Evolutionary conservation across 768 basidiomycete species (phyloP).

Genomic region (Fistulinella prunicolor): DNA sequence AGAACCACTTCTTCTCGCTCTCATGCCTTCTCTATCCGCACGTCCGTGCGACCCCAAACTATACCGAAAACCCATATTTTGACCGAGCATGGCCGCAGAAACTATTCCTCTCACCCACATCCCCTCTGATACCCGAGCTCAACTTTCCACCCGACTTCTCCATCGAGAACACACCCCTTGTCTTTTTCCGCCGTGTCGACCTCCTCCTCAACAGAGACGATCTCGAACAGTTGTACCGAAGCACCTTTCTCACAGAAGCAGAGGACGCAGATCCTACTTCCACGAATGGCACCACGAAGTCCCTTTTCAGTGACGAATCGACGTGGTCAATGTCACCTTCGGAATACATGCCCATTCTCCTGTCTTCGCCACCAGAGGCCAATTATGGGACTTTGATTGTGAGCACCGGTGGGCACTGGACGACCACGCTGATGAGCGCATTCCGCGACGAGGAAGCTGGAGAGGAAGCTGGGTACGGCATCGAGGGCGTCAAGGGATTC

Average conservation of each 20-base stretch:
- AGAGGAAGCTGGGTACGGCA: constrained; percentile 42
- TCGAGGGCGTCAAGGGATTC: constrained; percentile 52
- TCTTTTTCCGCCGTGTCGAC: constrained; percentile 64
- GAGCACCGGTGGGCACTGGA: constrained; percentile 71
- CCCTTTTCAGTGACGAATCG: constrained; percentile 54
- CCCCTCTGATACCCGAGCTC: constrained; percentile 35
- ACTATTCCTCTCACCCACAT: constrained; percentile 56
- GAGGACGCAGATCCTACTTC: constrained; percentile 11
- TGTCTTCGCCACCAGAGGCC: constrained; percentile 40
- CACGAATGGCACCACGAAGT: constrained; percentile 25
- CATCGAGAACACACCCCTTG: constrained; percentile 55
- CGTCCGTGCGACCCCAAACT: constrained; percentile 63
- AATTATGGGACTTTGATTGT: constrained; percentile 62
- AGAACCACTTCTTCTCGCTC: constrained; percentile 72
- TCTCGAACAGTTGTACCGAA: constrained; percentile 43
- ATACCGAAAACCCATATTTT: constrained; percentile 49
- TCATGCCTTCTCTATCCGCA: constrained; percentile 67
- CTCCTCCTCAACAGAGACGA: constrained; percentile 50
- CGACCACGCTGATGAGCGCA: constrained; percentile 49
- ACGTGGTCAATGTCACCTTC: constrained; percentile 52
- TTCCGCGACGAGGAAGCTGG: constrained; percentile 34
- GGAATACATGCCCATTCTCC: constrained; percentile 53
- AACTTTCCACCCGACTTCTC: constrained; percentile 51
- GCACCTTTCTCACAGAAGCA: constrained; percentile 17
- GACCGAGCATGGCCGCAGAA: constrained; percentile 67